These are phyloP conservation scores for Dunaliella sp. DNA, from an alignment of 139 green algal species.

Conservation along the genomic window DNA sequence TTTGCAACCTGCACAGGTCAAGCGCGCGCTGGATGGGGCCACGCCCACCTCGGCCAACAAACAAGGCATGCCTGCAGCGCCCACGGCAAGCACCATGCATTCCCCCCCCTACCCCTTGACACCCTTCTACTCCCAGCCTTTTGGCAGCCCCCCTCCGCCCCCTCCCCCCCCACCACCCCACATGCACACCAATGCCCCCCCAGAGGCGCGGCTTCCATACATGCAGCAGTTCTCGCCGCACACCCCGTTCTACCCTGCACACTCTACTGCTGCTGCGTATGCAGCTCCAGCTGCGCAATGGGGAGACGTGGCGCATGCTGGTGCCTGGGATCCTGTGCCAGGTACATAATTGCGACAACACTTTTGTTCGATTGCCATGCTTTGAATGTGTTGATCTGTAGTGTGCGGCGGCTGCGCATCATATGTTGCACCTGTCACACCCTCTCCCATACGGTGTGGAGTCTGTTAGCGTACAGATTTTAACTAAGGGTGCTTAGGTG, in stretches of 20 bases:
- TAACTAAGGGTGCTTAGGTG: no score
- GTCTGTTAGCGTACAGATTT: no score
- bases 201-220: not conserved
- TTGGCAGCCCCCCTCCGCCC: no score
- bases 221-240: not conserved
- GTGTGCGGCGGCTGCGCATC: no score
- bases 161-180: not conserved
- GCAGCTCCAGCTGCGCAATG: not conserved
- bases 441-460: no score
- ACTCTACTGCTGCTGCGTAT: no score
- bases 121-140: not conserved
- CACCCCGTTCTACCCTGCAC: not conserved
- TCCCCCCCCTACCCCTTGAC: not conserved
- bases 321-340: no score
- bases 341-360: no score
- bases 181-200: not conserved
- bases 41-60: not conserved
- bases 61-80: not conserved
- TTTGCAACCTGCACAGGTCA: not conserved
- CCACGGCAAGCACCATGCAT: not conserved
- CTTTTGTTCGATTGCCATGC: no score
- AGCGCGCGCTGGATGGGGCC: conserved; percentile 6
- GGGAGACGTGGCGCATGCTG: no score
- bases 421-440: no score
- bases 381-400: no score